Conservation (phyloP, 495 filamentous ascomycete species). For the Hypomontagnella monticulosa region DNA sequence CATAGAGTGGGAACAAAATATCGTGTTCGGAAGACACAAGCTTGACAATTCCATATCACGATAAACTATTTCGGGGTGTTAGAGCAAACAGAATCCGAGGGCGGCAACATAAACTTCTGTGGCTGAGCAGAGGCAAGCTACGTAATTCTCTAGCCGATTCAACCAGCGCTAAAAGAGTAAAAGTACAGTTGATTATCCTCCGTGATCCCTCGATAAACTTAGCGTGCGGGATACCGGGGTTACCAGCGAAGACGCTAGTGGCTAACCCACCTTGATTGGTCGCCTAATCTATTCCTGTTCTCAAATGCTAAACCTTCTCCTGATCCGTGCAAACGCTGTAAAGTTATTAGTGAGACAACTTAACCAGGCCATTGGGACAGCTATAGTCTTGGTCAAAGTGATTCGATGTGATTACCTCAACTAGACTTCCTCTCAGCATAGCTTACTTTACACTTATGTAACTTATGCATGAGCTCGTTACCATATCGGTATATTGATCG, state of each 20-base stretch:
- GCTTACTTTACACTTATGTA: too few species aligned
- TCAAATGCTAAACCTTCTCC: slow-evolving; percentile 3
- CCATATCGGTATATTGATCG: too few species aligned
- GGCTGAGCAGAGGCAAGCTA: slow-evolving; percentile 37
- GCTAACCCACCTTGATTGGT: slow-evolving; percentile 17
- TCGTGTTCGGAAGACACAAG: background rate
- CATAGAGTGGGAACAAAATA: slow-evolving; percentile 1
- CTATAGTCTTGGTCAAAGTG: too few species aligned
- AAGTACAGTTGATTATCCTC: background rate
- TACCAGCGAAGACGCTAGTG: slow-evolving; percentile 12
- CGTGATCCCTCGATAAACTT: background rate
- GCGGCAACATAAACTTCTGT: slow-evolving; percentile 25
- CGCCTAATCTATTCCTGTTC: slow-evolving; percentile 23
- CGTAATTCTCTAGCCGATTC: slow-evolving; percentile 23
- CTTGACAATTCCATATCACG: slow-evolving; percentile 11
- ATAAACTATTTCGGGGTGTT: background rate
- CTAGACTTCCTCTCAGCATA: too few species aligned
- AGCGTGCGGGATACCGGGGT: slow-evolving; percentile 5
- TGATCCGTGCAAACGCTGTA: slow-evolving; percentile 19
- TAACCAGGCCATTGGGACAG: too few species aligned
- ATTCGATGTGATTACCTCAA: too few species aligned
- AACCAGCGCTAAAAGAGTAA: background rate
- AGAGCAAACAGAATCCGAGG: slow-evolving; percentile 9
- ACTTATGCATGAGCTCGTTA: too few species aligned
- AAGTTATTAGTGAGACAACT: background rate